Evolutionary conservation across 768 basidiomycete species (phyloP).

Genomic region (Tulasnella sp.): DNA sequence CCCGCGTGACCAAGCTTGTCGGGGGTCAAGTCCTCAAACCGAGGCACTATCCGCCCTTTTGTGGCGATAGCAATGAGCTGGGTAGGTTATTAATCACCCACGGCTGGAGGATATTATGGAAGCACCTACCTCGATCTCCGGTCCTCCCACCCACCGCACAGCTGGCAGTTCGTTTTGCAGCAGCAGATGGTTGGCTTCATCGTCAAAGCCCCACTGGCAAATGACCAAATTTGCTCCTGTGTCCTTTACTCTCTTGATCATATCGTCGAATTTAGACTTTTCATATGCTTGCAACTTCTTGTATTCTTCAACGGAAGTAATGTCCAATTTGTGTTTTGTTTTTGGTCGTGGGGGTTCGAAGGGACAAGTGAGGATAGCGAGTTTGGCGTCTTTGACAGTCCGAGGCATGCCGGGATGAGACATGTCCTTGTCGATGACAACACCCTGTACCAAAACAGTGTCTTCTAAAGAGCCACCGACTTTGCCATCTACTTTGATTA

Average conservation of each 20-base stretch:
- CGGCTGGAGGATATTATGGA: not conserved
- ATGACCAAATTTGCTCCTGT: conserved; percentile 97
- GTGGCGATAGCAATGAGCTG: conserved; percentile 98
- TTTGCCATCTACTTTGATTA: conserved; percentile 98
- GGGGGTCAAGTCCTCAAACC: conserved; percentile 88
- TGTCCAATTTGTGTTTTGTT: conserved; percentile 98
- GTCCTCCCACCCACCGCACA: conserved; percentile 97
- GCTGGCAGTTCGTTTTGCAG: conserved; percentile 98
- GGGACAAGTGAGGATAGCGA: conserved; percentile 96
- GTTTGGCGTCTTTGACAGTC: conserved; percentile 70
- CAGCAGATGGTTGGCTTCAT: conserved; percentile 94
- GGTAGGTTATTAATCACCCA: not conserved
- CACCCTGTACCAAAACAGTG: conserved; percentile 88
- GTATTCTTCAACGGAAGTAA: conserved; percentile 92
- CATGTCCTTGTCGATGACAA: conserved; percentile 99
- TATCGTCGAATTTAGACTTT: conserved; percentile 88
- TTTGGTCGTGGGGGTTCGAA: conserved; percentile 98
- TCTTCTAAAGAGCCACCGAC: conserved; percentile 95
- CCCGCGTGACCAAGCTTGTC: conserved; percentile 92
- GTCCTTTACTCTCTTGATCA: conserved; percentile 94
- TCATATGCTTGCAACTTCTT: conserved; percentile 90
- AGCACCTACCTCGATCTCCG: conserved; percentile 80
- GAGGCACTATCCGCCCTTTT: conserved; percentile 92
- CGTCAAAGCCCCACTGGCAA: conserved; percentile 99
- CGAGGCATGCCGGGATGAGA: conserved; percentile 98